A percentile compares a stretch with the other conserved stretches of the same genome.
Evolutionary conservation across 116 monocot species (phyloP).

Genomic region (Iris pallida): DNA sequence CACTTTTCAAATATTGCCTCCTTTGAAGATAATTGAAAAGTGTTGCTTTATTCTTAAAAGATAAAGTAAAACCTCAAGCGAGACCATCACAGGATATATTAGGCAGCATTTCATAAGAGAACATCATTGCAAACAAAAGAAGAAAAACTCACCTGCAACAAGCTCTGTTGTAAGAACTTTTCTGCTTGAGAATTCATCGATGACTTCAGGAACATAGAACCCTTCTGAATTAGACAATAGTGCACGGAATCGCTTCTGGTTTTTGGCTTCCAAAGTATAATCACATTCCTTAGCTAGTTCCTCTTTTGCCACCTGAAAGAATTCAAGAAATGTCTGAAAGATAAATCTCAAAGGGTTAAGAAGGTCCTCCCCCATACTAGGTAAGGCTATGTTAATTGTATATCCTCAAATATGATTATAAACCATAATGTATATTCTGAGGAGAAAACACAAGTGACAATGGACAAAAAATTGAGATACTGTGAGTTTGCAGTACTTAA

Average conservation of each 20-base stretch:
- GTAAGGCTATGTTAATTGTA: no score
- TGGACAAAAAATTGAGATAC: no score
- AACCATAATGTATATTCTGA: no score
- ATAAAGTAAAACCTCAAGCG: not conserved
- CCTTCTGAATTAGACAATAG: slow-evolving; percentile 48
- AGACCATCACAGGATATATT: not conserved
- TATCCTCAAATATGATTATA: no score
- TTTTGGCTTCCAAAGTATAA: slow-evolving; percentile 78
- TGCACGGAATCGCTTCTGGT: slow-evolving; percentile 60
- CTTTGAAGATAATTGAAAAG: not conserved
- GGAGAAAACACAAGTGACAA: no score
- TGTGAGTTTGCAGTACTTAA: no score
- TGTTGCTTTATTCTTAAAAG: not conserved
- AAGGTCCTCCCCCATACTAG: no score
- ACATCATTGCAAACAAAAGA: not conserved
- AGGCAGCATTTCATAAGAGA: no score
- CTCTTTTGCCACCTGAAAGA: slow-evolving; percentile 80
- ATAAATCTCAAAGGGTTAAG: no score
- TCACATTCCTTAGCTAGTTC: slow-evolving; percentile 85
- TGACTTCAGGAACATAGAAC: slow-evolving; percentile 73
- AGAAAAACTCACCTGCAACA: slow-evolving; percentile 43
- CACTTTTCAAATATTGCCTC: not conserved
- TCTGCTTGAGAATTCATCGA: slow-evolving; percentile 69
- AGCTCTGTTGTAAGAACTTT: slow-evolving; percentile 81
- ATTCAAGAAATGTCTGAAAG: no score